phyloP scores from a whole-genome alignment of 2,329 filamentous ascomycete genomes.

The Trichoderma simmonsii region DNA sequence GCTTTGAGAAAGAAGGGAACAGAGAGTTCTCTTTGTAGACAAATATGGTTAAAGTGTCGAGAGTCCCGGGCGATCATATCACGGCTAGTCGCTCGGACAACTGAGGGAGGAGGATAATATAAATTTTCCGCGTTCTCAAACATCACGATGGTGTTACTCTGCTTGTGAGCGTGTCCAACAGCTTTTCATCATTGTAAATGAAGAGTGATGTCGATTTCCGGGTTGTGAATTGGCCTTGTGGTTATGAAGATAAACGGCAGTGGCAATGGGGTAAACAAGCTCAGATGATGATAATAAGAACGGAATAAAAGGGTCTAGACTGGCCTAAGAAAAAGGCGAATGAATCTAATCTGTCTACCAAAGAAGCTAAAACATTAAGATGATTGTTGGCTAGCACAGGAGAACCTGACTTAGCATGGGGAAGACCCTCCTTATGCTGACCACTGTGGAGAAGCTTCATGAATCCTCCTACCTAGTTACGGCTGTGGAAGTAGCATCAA shows the following conservation, averaged over 20 bases:
- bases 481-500: not conserved
- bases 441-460: not conserved
- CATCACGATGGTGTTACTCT: not conserved
- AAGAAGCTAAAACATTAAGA: not conserved
- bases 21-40: not conserved
- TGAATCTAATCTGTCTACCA: not conserved
- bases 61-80: not conserved
- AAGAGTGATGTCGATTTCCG: not conserved
- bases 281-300: not conserved
- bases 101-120: not conserved
- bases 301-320: not conserved
- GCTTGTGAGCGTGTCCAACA: not conserved
- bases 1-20: not conserved
- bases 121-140: not conserved
- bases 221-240: fast-evolving
- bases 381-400: not conserved
- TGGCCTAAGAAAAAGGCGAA: not conserved
- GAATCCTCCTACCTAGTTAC: not conserved
- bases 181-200: not conserved
- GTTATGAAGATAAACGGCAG: not conserved
- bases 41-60: not conserved
- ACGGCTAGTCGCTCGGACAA: fast-evolving
- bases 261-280: not conserved
- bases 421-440: not conserved
- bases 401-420: not conserved